Conservation (phyloP, 2,329 filamentous ascomycete species). For the Gliomastix tumulicola region DNA sequence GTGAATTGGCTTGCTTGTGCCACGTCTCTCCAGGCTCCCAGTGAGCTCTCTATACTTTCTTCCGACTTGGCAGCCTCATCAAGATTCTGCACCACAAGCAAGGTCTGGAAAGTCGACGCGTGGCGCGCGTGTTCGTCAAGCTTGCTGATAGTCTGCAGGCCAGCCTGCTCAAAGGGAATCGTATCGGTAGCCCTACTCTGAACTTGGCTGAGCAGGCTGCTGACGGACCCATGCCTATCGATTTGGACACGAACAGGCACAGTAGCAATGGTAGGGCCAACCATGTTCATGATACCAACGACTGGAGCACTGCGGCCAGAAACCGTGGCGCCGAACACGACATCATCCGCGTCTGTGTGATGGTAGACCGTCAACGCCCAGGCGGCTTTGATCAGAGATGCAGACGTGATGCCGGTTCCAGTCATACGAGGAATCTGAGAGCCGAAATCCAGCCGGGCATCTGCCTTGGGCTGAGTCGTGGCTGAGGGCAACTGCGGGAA, state of each 20-base stretch:
- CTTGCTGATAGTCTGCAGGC: slow-evolving; percentile 8
- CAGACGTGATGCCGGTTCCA: background rate
- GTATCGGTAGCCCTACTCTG: slow-evolving; percentile 5
- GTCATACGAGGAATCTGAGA: background rate
- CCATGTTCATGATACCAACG: background rate
- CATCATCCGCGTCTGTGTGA: slow-evolving; percentile 1
- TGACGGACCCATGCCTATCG: background rate
- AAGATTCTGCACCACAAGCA: background rate
- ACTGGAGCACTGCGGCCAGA: background rate
- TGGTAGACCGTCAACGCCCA: background rate
- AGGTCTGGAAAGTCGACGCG: slow-evolving; percentile 1
- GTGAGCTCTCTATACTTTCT: background rate
- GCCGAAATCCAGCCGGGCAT: background rate
- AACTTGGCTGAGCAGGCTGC: background rate
- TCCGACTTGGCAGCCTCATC: background rate
- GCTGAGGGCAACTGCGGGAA: background rate
- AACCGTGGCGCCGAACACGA: slow-evolving; percentile 3
- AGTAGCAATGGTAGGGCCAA: background rate
- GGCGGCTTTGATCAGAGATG: background rate
- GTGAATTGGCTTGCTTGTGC: background rate
- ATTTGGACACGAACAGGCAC: background rate
- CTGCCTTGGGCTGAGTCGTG: background rate
- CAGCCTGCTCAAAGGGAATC: slow-evolving; percentile 8
- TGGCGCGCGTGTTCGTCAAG: background rate
- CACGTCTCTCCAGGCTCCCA: background rate